A percentile compares a stretch with the other conserved stretches of the same genome.
Evolutionary conservation across 768 basidiomycete species (phyloP).

Genomic region (Collybiopsis confluens): DNA sequence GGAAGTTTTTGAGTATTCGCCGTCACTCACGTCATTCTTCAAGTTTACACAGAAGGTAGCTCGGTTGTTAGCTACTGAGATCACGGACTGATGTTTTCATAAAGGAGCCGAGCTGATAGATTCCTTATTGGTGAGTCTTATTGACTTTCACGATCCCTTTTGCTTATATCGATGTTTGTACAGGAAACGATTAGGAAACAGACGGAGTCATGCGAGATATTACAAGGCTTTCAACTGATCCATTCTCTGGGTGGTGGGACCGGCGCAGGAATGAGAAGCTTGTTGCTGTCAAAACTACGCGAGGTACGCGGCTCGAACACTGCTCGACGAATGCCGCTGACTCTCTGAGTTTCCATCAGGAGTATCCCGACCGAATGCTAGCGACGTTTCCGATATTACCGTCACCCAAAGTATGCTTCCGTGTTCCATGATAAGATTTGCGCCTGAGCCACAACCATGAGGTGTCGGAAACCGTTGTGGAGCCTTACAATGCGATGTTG

Average conservation of each 20-base stretch:
- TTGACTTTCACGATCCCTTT: constrained; percentile 2
- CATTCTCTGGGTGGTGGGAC: constrained; percentile 93
- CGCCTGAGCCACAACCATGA: constrained; percentile 8
- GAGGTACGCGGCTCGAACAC: constrained; percentile 46
- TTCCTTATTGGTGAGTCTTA: constrained; percentile 55
- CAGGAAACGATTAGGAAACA: constrained; percentile 78
- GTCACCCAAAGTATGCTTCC: constrained; percentile 40
- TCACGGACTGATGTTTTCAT: background rate
- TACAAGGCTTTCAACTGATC: constrained; percentile 89
- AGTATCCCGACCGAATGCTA: constrained; percentile 54
- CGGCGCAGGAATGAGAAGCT: constrained; percentile 79
- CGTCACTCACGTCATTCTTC: background rate
- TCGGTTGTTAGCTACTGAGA: too few species aligned
- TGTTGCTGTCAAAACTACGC: constrained; percentile 76
- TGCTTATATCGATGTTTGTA: background rate
- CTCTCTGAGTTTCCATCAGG: constrained; percentile 21
- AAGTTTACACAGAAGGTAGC: constrained; percentile 87
- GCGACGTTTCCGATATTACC: constrained; percentile 52
- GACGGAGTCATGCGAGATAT: constrained; percentile 74
- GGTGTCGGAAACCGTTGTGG: constrained; percentile 53
- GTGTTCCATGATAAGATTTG: background rate
- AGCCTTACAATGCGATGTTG: constrained; percentile 85
- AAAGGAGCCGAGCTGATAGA: constrained; percentile 90
- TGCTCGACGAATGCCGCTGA: background rate
- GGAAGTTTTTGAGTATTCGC: background rate